A percentile compares a stretch with the other conserved stretches of the same genome.
These are phyloP conservation scores for Fusarium circinatum DNA, from an alignment of 2,329 filamentous ascomycete genomes.

Conservation along the genomic window DNA sequence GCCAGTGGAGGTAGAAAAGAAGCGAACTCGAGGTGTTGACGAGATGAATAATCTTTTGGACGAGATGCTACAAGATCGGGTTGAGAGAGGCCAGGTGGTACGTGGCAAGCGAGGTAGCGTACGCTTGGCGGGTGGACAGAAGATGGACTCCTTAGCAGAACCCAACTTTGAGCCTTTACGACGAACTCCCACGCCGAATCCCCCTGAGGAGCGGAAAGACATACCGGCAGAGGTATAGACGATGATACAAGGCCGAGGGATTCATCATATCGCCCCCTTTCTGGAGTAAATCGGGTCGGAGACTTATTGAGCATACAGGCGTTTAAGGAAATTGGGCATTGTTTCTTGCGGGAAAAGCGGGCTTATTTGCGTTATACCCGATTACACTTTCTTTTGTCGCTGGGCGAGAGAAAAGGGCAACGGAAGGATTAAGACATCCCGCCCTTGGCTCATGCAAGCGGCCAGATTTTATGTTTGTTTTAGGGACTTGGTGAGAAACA, in stretches of 20 bases:
- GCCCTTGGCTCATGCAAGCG: constrained; percentile 29
- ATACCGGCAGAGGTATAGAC: constrained; percentile 28
- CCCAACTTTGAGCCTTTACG: constrained; percentile 53
- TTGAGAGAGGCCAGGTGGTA: constrained; percentile 78
- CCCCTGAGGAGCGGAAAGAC: constrained; percentile 38
- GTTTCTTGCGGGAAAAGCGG: constrained; percentile 29
- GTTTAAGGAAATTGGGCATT: constrained; percentile 29
- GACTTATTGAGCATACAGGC: constrained; percentile 31
- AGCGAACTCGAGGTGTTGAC: constrained; percentile 77
- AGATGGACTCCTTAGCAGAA: constrained; percentile 51
- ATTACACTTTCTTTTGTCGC: constrained; percentile 43
- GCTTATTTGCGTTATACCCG: constrained; percentile 49
- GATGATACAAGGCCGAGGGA: neutral
- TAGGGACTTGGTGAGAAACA: constrained; percentile 25
- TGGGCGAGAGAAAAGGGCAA: constrained; percentile 30
- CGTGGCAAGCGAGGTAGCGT: constrained; percentile 75
- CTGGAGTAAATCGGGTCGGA: constrained; percentile 14
- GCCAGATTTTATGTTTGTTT: constrained; percentile 32
- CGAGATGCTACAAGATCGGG: constrained; percentile 93
- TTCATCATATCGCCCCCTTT: neutral
- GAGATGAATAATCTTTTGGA: constrained; percentile 95
- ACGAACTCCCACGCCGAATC: constrained; percentile 49
- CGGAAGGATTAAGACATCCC: constrained; percentile 22
- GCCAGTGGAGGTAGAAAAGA: constrained; percentile 51
- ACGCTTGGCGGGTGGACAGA: constrained; percentile 62